These are phyloP conservation scores for Elaeis oleifera DNA, from an alignment of 202 grass and related monocot species.

Conservation along the genomic window DNA sequence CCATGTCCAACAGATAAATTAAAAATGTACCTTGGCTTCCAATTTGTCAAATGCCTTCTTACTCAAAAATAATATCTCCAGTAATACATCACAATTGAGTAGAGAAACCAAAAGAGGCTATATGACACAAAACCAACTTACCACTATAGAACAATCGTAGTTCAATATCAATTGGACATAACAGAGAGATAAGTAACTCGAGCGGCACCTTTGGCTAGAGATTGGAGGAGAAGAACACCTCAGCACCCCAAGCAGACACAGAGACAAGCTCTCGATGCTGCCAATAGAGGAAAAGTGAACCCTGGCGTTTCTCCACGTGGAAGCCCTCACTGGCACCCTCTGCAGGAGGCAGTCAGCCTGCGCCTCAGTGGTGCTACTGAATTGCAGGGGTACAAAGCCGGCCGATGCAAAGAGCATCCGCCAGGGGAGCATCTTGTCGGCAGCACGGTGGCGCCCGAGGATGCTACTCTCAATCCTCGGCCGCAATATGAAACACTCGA, in stretches of 20 bases:
- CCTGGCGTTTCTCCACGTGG: slow-evolving; percentile 62
- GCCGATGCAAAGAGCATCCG: slow-evolving; percentile 41
- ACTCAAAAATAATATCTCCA: slow-evolving; percentile 12
- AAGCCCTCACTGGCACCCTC: slow-evolving; percentile 60
- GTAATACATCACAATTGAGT: slow-evolving; percentile 27
- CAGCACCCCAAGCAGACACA: slow-evolving; percentile 73
- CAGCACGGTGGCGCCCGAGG: slow-evolving; percentile 37
- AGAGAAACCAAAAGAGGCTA: slow-evolving; percentile 35
- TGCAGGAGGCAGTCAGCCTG: slow-evolving; percentile 68
- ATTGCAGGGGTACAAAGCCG: slow-evolving; percentile 50
- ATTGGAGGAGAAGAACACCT: slow-evolving; percentile 28
- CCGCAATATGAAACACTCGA: slow-evolving; percentile 59
- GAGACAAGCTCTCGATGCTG: slow-evolving; percentile 65
- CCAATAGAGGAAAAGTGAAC: slow-evolving; percentile 66
- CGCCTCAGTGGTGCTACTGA: slow-evolving; percentile 63
- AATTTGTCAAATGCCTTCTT: slow-evolving; percentile 20
- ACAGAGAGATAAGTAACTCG: slow-evolving; percentile 35
- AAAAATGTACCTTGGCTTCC: slow-evolving; percentile 21
- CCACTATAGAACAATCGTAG: slow-evolving; percentile 20
- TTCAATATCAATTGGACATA: slow-evolving; percentile 17
- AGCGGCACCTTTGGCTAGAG: slow-evolving; percentile 38
- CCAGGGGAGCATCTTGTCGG: slow-evolving; percentile 49
- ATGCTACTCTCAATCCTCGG: slow-evolving; percentile 49
- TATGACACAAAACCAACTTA: background rate
- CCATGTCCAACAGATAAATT: slow-evolving; percentile 13